Percentiles rank a stretch among this genome's conserved stretches.
Conservation (phyloP, 305 asterid genomes). For the Fraxinus platypoda region DNA sequence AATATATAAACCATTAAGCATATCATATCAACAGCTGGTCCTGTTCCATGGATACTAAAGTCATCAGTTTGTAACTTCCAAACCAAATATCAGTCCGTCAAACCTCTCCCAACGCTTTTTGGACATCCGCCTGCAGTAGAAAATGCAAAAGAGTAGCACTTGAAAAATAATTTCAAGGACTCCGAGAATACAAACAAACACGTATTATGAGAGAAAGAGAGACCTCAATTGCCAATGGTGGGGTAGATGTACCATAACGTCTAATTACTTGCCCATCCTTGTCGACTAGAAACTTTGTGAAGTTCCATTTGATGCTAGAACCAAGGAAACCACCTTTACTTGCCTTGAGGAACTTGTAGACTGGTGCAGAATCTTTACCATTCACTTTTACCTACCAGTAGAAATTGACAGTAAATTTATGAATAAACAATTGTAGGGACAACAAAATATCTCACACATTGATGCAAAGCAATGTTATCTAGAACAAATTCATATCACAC, state of each 20-base stretch:
- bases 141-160: not conserved
- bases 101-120: conserved; percentile 60
- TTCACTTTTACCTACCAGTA: conserved; percentile 64
- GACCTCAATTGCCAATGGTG: conserved; percentile 80
- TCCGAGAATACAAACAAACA: not conserved
- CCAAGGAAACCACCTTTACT: conserved; percentile 63
- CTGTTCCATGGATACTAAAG: not conserved
- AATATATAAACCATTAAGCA: not conserved
- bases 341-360: conserved; percentile 77
- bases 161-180: not conserved
- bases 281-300: conserved; percentile 86
- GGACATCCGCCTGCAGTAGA: conserved; percentile 57
- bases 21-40: not conserved
- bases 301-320: conserved; percentile 88
- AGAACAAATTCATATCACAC: conserved; percentile 1
- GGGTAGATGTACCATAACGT: conserved; percentile 70
- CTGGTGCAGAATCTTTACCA: conserved; percentile 66
- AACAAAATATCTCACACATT: not conserved
- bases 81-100: conserved; percentile 22
- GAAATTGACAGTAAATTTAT: not conserved
- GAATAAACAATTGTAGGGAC: not conserved
- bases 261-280: conserved; percentile 67
- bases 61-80: not conserved
- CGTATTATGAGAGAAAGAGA: conserved; percentile 8
- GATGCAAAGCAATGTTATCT: conserved; percentile 1